phyloP scores from a whole-genome alignment of 805 yeast genomes.

The Pichia manshurica region DNA sequence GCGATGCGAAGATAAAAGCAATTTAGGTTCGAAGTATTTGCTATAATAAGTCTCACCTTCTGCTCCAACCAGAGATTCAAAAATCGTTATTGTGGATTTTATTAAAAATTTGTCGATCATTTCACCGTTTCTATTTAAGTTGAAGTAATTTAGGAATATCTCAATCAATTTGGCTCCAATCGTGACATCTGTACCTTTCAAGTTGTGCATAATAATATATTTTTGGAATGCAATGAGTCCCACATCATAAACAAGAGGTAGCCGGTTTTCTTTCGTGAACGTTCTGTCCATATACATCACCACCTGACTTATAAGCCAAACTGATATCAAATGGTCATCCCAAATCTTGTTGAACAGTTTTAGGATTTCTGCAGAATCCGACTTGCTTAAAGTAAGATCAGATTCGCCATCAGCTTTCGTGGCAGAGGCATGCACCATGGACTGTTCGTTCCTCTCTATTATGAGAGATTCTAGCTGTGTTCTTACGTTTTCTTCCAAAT shows the following conservation, averaged over 20 bases:
- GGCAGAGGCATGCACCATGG: constrained; percentile 24
- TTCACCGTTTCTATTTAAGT: constrained; percentile 47
- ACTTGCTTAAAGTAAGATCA: neutral
- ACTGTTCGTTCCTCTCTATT: constrained; percentile 18
- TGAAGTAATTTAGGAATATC: constrained; percentile 49
- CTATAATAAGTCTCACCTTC: constrained; percentile 57
- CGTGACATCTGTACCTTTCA: constrained; percentile 28
- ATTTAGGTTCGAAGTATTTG: constrained; percentile 59
- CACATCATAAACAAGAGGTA: constrained; percentile 63
- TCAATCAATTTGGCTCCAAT: constrained; percentile 48
- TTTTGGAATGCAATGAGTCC: constrained; percentile 67
- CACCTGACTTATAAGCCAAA: constrained; percentile 78
- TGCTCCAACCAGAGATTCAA: constrained; percentile 57
- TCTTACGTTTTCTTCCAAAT: constrained; percentile 34
- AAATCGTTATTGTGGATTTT: constrained; percentile 60
- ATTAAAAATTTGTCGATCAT: constrained; percentile 54
- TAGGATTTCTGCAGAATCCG: constrained; percentile 24
- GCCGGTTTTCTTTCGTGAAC: constrained; percentile 61
- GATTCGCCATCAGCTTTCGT: neutral
- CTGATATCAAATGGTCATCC: constrained; percentile 65
- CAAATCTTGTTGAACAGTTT: constrained; percentile 42
- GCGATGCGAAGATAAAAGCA: constrained; percentile 47
- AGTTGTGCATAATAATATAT: constrained; percentile 45
- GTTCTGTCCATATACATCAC: constrained; percentile 84
- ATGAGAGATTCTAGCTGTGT: constrained; percentile 12